Evolutionary conservation across 805 yeast genomes (phyloP).

Genomic region (Candida pseudofarinosa): DNA sequence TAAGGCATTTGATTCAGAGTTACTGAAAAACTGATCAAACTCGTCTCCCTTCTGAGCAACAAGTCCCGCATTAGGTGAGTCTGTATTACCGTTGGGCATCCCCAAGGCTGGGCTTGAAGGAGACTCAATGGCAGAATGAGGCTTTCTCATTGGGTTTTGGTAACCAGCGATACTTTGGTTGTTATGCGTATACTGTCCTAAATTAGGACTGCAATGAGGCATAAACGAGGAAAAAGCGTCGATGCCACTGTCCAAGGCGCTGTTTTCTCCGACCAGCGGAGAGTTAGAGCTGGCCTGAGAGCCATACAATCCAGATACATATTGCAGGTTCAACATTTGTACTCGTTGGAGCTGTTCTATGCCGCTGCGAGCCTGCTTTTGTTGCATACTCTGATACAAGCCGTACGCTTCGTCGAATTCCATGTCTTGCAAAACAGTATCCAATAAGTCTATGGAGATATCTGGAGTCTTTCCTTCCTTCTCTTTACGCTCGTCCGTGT

Average conservation of each 20-base stretch:
- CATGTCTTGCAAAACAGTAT: slow-evolving; percentile 25
- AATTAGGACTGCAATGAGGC: neutral
- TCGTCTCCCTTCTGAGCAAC: slow-evolving; percentile 18
- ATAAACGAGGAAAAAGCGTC: neutral
- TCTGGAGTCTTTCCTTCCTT: neutral
- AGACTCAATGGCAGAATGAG: neutral
- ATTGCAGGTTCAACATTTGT: slow-evolving; percentile 27
- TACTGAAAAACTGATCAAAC: slow-evolving; percentile 32
- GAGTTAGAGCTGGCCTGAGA: neutral
- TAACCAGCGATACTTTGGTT: neutral
- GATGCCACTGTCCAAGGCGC: neutral
- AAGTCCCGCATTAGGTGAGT: slow-evolving; percentile 1
- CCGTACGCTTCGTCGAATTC: slow-evolving; percentile 43
- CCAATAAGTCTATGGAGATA: neutral
- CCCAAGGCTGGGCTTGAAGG: neutral
- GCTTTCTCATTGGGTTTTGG: neutral
- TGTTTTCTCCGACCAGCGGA: neutral
- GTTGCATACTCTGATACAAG: slow-evolving; percentile 37
- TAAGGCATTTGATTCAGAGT: slow-evolving; percentile 35
- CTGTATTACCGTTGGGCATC: neutral
- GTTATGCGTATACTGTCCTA: neutral
- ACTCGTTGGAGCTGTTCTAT: slow-evolving; percentile 37
- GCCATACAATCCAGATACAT: neutral
- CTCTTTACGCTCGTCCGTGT: neutral
- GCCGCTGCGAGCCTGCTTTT: slow-evolving; percentile 29